Evolutionary conservation across 1,139 yeast species (phyloP).

Genomic region (Sugiyamaella novakii): DNA sequence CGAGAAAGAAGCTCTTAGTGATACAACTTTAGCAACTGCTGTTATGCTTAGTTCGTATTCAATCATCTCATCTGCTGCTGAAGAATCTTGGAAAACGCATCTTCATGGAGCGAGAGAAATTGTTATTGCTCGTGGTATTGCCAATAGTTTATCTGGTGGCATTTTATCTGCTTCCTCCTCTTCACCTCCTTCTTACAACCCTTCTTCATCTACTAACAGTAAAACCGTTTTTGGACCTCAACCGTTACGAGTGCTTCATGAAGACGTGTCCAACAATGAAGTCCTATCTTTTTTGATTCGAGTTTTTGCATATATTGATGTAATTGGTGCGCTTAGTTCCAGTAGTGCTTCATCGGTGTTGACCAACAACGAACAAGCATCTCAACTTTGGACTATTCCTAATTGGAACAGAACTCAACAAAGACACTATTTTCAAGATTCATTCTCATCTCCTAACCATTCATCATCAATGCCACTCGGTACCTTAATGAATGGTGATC

Average conservation of each 20-base stretch:
- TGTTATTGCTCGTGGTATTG: slow-evolving; percentile 58
- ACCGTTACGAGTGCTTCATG: slow-evolving; percentile 32
- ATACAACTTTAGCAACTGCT: slow-evolving; percentile 67
- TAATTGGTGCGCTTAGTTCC: slow-evolving; percentile 57
- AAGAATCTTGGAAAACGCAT: slow-evolving; percentile 60
- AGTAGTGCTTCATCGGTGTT: slow-evolving; percentile 35
- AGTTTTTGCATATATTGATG: slow-evolving; percentile 74
- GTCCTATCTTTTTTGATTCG: slow-evolving; percentile 63
- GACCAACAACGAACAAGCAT: slow-evolving; percentile 32
- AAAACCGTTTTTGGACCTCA: slow-evolving; percentile 31
- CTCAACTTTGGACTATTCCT: slow-evolving; percentile 36
- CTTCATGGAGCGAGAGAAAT: slow-evolving; percentile 70
- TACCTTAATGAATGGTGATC: slow-evolving; percentile 17
- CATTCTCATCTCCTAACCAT: neutral
- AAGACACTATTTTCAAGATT: slow-evolving; percentile 11
- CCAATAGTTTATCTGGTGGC: slow-evolving; percentile 34
- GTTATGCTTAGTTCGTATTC: slow-evolving; percentile 65
- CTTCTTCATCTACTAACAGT: neutral
- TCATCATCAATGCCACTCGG: slow-evolving; percentile 6
- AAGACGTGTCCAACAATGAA: slow-evolving; percentile 42
- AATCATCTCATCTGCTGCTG: slow-evolving; percentile 45
- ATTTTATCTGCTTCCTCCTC: slow-evolving; percentile 16
- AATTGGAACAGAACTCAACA: slow-evolving; percentile 26
- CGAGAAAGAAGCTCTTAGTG: slow-evolving; percentile 57
- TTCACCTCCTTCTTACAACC: neutral